Evolutionary conservation across 441 rosid genomes (phyloP), one percentile per base, ranked within the genome.

Genomic region (Iberis amara): DNA sequence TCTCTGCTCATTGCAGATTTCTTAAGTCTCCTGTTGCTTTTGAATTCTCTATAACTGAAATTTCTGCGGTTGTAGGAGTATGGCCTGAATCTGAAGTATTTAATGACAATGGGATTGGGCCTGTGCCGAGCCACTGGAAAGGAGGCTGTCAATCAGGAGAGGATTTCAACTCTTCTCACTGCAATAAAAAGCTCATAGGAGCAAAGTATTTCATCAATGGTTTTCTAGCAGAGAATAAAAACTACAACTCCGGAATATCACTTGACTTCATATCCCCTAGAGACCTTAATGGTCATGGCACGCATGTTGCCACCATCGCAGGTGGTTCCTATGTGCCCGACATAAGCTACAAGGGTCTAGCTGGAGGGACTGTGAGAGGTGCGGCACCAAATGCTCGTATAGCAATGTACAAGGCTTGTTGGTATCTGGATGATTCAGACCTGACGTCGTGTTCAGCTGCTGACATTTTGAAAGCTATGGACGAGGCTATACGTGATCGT

Each of bases 331-430:
- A 65, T 24, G 77, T 83, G 26, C 50, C 65, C 13, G 72, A 66
- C 38, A 67, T 48, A 1, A 76, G 82, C 65, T 78, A 73, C 62
- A 68, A 40, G 52, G 84, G 86, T 10, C 69, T 81, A 9, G 82
- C 63, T 12, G 47, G 28, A 38, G 89, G 96, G 28, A 71, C 68
- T 8, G 70, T 70, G 23, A 68, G 87, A 68, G 89, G 92, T 0
- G 88, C 83, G 10, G 85, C 83, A 4, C 89, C 86, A 0, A 64
- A 33, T 24, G 89, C 91, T 28, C 83, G 67, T 30, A 52, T 86
- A 44, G 95, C 92, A 0, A 47, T 78, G n/a, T 86, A 83, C 72
- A 86, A 83, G 62, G 79, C 74, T 37, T 83, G 89, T 62, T 81
- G 83, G 86, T 65, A 75, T 38, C 41, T 76, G 7, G 75, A 64